Base-by-base conservation (phyloP, 2,329 filamentous ascomycete species). In the Cercospora beticola region DNA sequence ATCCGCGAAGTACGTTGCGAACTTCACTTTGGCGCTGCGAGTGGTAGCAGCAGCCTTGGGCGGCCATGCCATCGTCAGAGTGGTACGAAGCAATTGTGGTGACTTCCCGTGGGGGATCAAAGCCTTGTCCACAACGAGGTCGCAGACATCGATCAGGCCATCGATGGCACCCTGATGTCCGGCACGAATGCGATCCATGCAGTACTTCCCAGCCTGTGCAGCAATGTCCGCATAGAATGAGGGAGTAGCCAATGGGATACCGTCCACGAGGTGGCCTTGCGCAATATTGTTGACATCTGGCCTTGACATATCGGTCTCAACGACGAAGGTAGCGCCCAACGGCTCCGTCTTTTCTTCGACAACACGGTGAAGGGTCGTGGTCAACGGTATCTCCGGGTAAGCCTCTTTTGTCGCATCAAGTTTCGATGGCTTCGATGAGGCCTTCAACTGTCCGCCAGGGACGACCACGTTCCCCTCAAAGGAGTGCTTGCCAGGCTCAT, bases 101-200 rank as follows among this genome's bases (percentile, higher is more conserved):
- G 54, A 14, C 9, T 57, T 57, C 3, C 54, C 54, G 18, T 57
- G 54, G 7, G 54, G 54, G 2, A 57, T 31, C 12, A 57, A 14
- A 9, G 54, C 54, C n/a, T 63, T 65, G 31, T 65, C 58, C 5
- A 68, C 40, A 23, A 58, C 58, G 14, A 68, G 43, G 18, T 68
- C 63, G 14, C 30, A 33, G 6, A 68, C 67, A 14, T 68, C 63
- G 6, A 68, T 60, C 23, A 57, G 54, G 23, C 54, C 54, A 31
- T 57, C 54, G n/a, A 57, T 28, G 23, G 54, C 54, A 5, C 28
- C 54, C 9, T 16, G 54, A 4, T 57, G 54, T 10, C 54, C 54
- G 8, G 54, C 54, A 57, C 54, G 54, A 57, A 57, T 57, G 26
- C 54, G 54, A n/a, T 57, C 54, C 54, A 57, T 57, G 14, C 23